phyloP scores from a whole-genome alignment of 179 eudicot species.

The Beta macrorhiza region DNA sequence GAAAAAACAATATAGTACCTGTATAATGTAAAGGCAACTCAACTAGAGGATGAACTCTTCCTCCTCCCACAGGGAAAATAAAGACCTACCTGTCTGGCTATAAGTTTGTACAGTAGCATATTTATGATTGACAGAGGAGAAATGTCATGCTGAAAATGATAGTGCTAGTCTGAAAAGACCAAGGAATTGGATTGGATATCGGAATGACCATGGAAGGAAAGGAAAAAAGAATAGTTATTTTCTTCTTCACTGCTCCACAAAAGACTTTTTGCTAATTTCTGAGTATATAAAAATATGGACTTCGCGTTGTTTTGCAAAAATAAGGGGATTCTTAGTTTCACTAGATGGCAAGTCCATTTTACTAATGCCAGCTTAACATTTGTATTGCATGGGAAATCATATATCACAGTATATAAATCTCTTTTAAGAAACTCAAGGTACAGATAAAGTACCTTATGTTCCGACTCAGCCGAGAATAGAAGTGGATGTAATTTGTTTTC shows the following conservation, averaged over 20 bases:
- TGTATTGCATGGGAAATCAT: background rate
- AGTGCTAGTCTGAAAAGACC: background rate
- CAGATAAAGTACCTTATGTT: slow-evolving; percentile 68
- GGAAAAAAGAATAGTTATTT: background rate
- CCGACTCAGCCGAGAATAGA: slow-evolving; percentile 85
- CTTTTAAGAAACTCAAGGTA: background rate
- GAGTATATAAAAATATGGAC: background rate
- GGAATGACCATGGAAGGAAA: background rate
- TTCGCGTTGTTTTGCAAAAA: background rate
- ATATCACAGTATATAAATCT: background rate
- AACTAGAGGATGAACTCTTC: background rate
- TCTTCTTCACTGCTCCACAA: background rate
- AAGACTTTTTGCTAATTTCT: background rate
- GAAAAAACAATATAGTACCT: no score
- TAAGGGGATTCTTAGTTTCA: background rate
- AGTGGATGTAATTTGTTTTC: slow-evolving; percentile 90
- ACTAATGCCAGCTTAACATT: background rate
- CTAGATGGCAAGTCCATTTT: background rate
- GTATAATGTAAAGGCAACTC: background rate
- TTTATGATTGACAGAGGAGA: background rate
- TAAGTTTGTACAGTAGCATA: background rate
- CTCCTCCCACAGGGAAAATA: background rate
- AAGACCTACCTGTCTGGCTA: background rate
- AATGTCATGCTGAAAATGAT: background rate
- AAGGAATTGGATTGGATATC: background rate